phyloP scores from a whole-genome alignment of 2,329 filamentous ascomycete genomes.

The Whalleya microplaca region DNA sequence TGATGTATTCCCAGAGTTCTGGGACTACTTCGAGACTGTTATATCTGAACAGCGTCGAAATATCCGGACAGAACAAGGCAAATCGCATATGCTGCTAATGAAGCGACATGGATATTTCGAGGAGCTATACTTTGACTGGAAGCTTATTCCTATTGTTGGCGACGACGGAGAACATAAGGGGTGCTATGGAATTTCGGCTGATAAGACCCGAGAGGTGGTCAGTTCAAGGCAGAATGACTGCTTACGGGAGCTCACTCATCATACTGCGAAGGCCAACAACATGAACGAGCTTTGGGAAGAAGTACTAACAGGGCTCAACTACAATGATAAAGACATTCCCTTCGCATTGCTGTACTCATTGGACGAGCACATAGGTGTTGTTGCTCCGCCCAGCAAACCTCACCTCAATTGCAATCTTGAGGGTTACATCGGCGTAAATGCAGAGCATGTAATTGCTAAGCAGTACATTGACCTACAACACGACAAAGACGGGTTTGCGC shows the following conservation, averaged over 20 bases:
- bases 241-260: slow-evolving; percentile 42
- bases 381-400: slow-evolving; percentile 10
- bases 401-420: slow-evolving; percentile 26
- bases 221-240: slow-evolving; percentile 41
- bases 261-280: slow-evolving; percentile 30
- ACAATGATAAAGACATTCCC: slow-evolving; percentile 36
- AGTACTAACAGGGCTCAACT: slow-evolving; percentile 28
- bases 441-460: slow-evolving; percentile 15
- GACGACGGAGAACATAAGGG: slow-evolving; percentile 41
- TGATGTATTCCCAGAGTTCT: slow-evolving; percentile 44
- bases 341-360: slow-evolving; percentile 40
- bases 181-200: slow-evolving; percentile 26
- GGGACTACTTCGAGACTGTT: slow-evolving; percentile 33
- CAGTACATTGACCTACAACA: slow-evolving; percentile 23
- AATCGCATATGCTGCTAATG: slow-evolving; percentile 37
- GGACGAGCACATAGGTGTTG: slow-evolving; percentile 27
- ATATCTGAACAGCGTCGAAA: slow-evolving; percentile 35
- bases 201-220: slow-evolving; percentile 41
- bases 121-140: slow-evolving; percentile 49
- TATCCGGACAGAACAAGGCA: slow-evolving; percentile 26
- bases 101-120: slow-evolving; percentile 40
- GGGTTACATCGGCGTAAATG: slow-evolving; percentile 23
- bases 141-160: slow-evolving; percentile 44
- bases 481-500: slow-evolving; percentile 28
- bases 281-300: slow-evolving; percentile 41